phyloP scores from a whole-genome alignment of 2,329 filamentous ascomycete genomes.

The Ophiobolus disseminans region DNA sequence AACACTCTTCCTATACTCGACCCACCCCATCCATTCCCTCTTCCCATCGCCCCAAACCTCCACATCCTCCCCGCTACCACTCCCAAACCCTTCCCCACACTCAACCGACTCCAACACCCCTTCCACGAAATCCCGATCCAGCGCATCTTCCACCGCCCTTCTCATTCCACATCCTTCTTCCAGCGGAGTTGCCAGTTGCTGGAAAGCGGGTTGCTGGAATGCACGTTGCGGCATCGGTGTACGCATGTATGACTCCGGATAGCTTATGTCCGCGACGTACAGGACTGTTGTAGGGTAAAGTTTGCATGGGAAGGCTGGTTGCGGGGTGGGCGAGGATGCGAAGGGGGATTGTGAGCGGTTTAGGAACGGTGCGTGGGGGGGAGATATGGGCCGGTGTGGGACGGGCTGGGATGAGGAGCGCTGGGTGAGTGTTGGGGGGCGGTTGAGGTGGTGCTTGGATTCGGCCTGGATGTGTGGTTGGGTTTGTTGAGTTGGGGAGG shows the following conservation, averaged over 20 bases:
- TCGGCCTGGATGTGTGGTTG: too few relatives aligned
- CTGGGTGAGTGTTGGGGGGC: too few relatives aligned
- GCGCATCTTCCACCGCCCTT: neutral
- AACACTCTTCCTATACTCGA: too few relatives aligned
- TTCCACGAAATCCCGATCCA: too few relatives aligned
- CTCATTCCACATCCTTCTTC: neutral
- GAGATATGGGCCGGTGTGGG: too few relatives aligned
- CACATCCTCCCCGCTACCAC: neutral
- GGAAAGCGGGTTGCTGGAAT: constrained; percentile 20
- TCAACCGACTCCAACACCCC: too few relatives aligned
- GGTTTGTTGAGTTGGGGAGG: too few relatives aligned
- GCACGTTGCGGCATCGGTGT: constrained; percentile 15
- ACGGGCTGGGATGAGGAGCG: too few relatives aligned
- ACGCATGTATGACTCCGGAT: constrained; percentile 18
- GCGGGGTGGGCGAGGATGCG: neutral
- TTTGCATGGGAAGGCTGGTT: constrained; percentile 3
- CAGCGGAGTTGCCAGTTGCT: too few relatives aligned
- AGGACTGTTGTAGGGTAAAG: neutral
- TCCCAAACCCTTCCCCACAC: neutral
- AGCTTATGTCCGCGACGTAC: constrained; percentile 7
- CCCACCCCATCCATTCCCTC: constrained; percentile 1
- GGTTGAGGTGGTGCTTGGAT: too few relatives aligned
- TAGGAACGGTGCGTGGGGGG: too few relatives aligned
- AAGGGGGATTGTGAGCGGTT: neutral
- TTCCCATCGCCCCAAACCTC: neutral